These are phyloP conservation scores for Backusella sp. DNA, from an alignment of 192 early-diverging fungal genomes.

Conservation along the genomic window DNA sequence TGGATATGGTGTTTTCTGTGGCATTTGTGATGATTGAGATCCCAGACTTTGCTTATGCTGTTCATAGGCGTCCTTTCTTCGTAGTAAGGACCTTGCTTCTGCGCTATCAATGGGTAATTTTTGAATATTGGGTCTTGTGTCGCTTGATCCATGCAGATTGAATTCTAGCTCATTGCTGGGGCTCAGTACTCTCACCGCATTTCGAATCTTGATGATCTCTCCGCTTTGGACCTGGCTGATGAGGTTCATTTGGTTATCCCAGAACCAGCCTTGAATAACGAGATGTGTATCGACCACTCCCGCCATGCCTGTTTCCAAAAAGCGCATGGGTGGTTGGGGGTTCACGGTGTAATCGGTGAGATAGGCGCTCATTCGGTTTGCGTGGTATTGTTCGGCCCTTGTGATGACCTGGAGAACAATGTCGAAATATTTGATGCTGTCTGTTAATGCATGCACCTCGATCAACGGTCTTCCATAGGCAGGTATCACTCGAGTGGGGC, in stretches of 20 bases:
- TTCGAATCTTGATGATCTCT: neutral
- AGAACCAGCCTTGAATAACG: neutral
- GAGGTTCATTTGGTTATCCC: neutral
- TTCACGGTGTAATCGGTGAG: neutral
- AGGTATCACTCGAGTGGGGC: neutral
- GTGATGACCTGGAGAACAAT: neutral
- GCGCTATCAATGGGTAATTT: neutral
- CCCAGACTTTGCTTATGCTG: neutral
- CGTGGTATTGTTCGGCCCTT: neutral
- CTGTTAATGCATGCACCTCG: neutral
- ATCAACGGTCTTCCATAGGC: neutral
- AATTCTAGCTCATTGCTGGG: neutral
- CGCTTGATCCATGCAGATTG: neutral
- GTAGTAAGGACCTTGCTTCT: neutral
- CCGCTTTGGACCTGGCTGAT: neutral
- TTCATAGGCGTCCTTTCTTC: neutral
- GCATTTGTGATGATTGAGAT: neutral
- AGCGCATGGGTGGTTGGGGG: no score
- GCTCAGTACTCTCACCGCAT: neutral
- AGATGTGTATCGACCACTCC: neutral
- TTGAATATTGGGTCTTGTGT: neutral
- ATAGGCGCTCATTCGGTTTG: no score
- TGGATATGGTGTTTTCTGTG: neutral
- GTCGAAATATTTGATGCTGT: neutral
- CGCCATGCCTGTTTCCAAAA: neutral